phyloP scores from a whole-genome alignment of 1,284 basidiomycete genomes.

The Naganishia sp. region DNA sequence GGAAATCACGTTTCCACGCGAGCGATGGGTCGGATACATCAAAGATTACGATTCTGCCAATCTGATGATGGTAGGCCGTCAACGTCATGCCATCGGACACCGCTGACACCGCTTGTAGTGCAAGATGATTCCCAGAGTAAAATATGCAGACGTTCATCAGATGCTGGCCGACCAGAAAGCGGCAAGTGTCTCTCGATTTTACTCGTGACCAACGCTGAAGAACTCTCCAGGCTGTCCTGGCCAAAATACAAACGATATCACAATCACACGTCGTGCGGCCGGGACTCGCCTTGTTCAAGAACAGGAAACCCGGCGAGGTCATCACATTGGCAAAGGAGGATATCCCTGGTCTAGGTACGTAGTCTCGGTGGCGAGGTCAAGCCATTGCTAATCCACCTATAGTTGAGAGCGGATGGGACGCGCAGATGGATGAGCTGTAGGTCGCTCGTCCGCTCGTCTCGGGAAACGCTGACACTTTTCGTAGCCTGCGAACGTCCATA shows the following conservation, averaged over 20 bases:
- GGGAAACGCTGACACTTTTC: not conserved
- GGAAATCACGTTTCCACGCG: conserved; percentile 86
- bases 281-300: conserved; percentile 77
- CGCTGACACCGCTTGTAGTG: conserved; percentile 58
- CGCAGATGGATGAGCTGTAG: conserved; percentile 76
- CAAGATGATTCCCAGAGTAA: conserved; percentile 85
- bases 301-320: conserved; percentile 46
- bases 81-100: not conserved
- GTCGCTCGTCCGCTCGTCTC: conserved; percentile 41
- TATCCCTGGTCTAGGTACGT: conserved; percentile 79
- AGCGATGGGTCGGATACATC: conserved; percentile 98
- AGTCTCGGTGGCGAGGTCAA: conserved; percentile 11
- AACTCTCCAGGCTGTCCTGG: conserved; percentile 66
- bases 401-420: conserved; percentile 93
- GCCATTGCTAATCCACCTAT: not conserved
- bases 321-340: conserved; percentile 57
- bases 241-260: conserved; percentile 85
- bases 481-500: conserved; percentile 59
- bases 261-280: conserved; percentile 82
- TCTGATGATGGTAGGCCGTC: conserved; percentile 75
- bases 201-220: no score
- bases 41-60: conserved; percentile 99
- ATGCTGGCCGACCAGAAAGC: conserved; percentile 83
- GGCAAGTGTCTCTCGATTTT: conserved; percentile 42
- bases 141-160: conserved; percentile 81